phyloP scores from a whole-genome alignment of 306 rosid species.

The Hippophae tibetana region DNA sequence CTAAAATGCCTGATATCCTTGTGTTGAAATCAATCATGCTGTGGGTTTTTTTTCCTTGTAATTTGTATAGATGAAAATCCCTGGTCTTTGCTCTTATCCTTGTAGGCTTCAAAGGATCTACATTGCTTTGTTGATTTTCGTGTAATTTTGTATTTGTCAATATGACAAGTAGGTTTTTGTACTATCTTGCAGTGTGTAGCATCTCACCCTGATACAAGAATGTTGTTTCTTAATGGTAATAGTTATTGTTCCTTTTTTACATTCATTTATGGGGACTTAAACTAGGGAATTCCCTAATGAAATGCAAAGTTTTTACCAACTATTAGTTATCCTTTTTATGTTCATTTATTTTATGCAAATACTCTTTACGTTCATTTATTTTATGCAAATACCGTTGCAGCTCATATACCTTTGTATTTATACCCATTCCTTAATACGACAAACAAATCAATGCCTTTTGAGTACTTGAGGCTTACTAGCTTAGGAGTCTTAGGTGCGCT shows the following conservation, averaged over 20 bases:
- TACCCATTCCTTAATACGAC: conserved; percentile 74
- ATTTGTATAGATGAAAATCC: too few relatives aligned
- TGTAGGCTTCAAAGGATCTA: too few relatives aligned
- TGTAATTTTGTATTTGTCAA: neutral
- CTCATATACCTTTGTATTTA: conserved; percentile 56
- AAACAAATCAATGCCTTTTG: conserved; percentile 65
- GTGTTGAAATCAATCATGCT: too few relatives aligned
- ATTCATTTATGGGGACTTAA: neutral
- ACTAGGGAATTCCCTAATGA: too few relatives aligned
- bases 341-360: neutral
- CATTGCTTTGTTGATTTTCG: too few relatives aligned
- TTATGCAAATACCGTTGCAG: conserved; percentile 30
- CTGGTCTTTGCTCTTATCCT: too few relatives aligned
- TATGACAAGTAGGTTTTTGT: neutral
- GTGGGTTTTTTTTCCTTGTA: too few relatives aligned
- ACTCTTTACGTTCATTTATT: neutral
- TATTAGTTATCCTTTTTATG: too few relatives aligned
- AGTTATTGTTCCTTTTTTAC: conserved; percentile 16
- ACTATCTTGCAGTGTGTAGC: conserved; percentile 65
- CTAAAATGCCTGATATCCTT: too few relatives aligned
- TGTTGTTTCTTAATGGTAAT: conserved; percentile 78
- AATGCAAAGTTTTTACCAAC: too few relatives aligned
- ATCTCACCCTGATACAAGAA: conserved; percentile 82
- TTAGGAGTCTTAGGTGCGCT: conserved; percentile 87
- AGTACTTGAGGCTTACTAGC: conserved; percentile 77